Evolutionary conservation across 2,329 filamentous ascomycete species (phyloP).

Genomic region (Hypoxylon sp.): DNA sequence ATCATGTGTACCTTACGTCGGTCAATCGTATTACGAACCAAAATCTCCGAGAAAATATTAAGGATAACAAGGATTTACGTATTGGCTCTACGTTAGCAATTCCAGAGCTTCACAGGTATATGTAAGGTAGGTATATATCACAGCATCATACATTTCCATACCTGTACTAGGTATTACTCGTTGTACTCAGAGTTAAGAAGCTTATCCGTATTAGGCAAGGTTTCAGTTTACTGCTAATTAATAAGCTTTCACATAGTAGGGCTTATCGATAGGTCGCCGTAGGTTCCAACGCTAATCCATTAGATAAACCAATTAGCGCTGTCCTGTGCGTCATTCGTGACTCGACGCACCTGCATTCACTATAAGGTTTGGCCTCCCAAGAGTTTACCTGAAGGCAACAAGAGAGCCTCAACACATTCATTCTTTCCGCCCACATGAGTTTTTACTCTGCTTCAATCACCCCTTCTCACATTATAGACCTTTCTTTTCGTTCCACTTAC

Average conservation of each 20-base stretch:
- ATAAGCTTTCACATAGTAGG: constrained; percentile 2
- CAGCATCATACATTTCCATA: too few relatives aligned
- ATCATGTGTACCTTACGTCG: too few relatives aligned
- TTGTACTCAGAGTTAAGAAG: too few relatives aligned
- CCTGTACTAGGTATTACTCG: too few relatives aligned
- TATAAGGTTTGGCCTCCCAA: constrained; percentile 6
- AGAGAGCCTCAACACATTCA: constrained; percentile 20
- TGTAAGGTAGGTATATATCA: too few relatives aligned
- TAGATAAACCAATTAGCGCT: constrained; percentile 3
- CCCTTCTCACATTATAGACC: not conserved
- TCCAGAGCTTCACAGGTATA: too few relatives aligned
- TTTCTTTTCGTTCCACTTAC: not conserved
- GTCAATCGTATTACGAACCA: too few relatives aligned
- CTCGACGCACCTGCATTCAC: constrained; percentile 10
- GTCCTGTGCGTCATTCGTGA: constrained; percentile 31
- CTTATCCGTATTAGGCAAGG: too few relatives aligned
- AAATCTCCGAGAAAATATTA: too few relatives aligned
- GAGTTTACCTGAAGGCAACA: not conserved
- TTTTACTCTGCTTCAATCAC: not conserved
- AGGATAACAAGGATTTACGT: too few relatives aligned
- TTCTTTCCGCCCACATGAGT: not conserved
- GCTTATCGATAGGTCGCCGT: constrained; percentile 31
- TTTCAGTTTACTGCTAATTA: too few relatives aligned
- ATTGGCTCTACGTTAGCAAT: too few relatives aligned
- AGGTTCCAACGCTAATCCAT: constrained; percentile 1